Percentiles rank a stretch among this genome's conserved stretches.
Evolutionary conservation across 2,329 filamentous ascomycete species (phyloP).

Genomic region (Penicillium sp.): DNA sequence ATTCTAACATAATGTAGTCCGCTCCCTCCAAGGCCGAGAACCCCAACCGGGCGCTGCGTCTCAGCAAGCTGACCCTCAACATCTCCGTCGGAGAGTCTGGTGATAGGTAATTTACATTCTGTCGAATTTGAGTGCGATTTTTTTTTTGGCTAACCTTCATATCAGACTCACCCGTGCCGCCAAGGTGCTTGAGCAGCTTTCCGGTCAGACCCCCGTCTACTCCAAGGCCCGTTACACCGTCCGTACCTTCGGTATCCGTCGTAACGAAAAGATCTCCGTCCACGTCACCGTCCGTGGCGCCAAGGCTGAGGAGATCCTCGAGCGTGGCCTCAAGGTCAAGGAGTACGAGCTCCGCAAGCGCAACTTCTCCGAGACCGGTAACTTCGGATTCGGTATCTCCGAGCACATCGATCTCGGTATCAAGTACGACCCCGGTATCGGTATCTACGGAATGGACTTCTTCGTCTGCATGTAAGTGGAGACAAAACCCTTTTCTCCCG

Average conservation of each 20-base stretch:
- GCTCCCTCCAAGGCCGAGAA: conserved; percentile 83
- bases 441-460: conserved; percentile 99
- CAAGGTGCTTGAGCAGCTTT: conserved; percentile 99
- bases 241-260: conserved; percentile 99
- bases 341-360: conserved; percentile 99
- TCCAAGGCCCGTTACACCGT: conserved; percentile 99
- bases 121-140: neutral
- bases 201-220: conserved; percentile 99
- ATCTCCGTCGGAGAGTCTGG: conserved; percentile 99
- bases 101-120: conserved; percentile 60
- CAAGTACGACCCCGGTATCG: conserved; percentile 98
- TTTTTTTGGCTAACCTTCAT: neutral
- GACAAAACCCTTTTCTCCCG: too few species aligned
- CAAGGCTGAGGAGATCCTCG: conserved; percentile 99
- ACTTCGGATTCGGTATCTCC: conserved; percentile 99
- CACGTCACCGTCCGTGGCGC: conserved; percentile 99
- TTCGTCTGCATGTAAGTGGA: conserved; percentile 94
- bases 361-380: conserved; percentile 99
- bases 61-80: conserved; percentile 99
- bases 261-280: conserved; percentile 99
- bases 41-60: conserved; percentile 99
- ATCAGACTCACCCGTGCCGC: conserved; percentile 93
- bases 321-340: conserved; percentile 99
- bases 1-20: conserved; percentile 53
- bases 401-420: conserved; percentile 99